Percentiles rank a stretch among this genome's conserved stretches.
phyloP scores from a whole-genome alignment of 192 early-diverging fungal species.

The Rhizoclosmatium sp. region DNA sequence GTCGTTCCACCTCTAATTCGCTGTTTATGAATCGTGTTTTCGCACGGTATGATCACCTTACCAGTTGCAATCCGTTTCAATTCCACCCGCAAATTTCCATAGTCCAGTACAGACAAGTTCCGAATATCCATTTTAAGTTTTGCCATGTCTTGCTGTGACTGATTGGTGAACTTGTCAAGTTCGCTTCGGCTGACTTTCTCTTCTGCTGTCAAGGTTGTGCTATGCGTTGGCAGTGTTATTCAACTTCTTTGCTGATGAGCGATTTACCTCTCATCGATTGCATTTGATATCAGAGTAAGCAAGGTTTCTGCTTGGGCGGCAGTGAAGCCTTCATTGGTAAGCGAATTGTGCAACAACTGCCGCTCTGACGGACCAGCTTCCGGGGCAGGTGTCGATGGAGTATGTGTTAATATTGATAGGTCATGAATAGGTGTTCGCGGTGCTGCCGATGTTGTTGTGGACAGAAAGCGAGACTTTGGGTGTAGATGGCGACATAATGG shows the following conservation, averaged over 20 bases:
- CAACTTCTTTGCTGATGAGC: not conserved
- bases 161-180: slow-evolving; percentile 19
- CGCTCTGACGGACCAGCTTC: too few relatives aligned
- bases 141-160: not conserved
- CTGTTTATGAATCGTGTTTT: too few relatives aligned
- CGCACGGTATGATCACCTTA: too few relatives aligned
- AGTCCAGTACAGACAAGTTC: slow-evolving; percentile 30
- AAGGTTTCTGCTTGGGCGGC: slow-evolving; percentile 1
- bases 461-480: too few relatives aligned
- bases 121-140: slow-evolving; percentile 35
- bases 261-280: slow-evolving; percentile 22
- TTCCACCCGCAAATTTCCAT: slow-evolving; percentile 22
- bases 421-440: too few relatives aligned
- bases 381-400: too few relatives aligned
- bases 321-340: not conserved
- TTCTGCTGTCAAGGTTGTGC: not conserved
- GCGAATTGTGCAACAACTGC: not conserved
- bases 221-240: not conserved
- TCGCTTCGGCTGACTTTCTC: not conserved
- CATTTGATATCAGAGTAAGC: not conserved
- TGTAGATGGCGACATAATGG: too few relatives aligned
- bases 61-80: slow-evolving; percentile 23
- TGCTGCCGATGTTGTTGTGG: too few relatives aligned
- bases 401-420: too few relatives aligned
- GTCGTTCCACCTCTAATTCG: slow-evolving; percentile 74